Percentiles rank a stretch among this genome's conserved stretches.
Conservation (phyloP, 2,329 filamentous ascomycete genomes). For the Diaporthe batatas region DNA sequence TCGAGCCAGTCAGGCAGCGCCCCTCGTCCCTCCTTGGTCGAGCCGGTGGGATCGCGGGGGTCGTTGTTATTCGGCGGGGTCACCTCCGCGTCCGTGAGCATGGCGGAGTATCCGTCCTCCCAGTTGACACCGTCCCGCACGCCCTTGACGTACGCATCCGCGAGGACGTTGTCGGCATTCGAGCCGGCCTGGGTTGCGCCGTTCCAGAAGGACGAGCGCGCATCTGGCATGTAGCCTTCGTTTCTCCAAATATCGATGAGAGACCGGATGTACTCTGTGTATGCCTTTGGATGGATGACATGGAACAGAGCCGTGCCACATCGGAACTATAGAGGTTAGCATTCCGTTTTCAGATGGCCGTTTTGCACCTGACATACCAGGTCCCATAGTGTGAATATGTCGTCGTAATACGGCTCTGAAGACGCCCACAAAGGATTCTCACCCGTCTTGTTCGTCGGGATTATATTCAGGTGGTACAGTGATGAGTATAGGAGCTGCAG, state of each 20-base stretch:
- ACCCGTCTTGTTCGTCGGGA: conserved; percentile 78
- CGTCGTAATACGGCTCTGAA: conserved; percentile 77
- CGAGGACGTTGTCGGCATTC: conserved; percentile 79
- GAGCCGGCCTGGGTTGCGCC: conserved; percentile 78
- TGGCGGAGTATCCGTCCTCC: conserved; percentile 71
- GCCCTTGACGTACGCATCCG: conserved; percentile 79
- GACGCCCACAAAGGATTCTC: conserved; percentile 78
- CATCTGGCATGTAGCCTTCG: conserved; percentile 75
- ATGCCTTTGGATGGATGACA: conserved; percentile 71
- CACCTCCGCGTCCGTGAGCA: conserved; percentile 76
- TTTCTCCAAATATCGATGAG: conserved; percentile 77
- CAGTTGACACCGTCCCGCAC: conserved; percentile 74
- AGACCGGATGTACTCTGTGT: conserved; percentile 76
- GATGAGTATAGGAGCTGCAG: conserved; percentile 75
- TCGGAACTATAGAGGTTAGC: conserved; percentile 62
- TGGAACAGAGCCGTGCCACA: conserved; percentile 76
- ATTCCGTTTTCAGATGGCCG: fast-evolving
- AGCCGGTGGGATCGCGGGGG: conserved; percentile 68
- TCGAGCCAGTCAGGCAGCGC: conserved; percentile 77
- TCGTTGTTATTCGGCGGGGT: conserved; percentile 71
- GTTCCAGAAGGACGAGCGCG: conserved; percentile 76
- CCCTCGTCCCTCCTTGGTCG: conserved; percentile 76
- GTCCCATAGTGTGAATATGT: conserved; percentile 79
- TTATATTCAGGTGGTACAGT: conserved; percentile 77
- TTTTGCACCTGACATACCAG: conserved; percentile 45